Base-by-base conservation (phyloP, 305 asterid species). In the Fraxinus xanthoxyloides region DNA sequence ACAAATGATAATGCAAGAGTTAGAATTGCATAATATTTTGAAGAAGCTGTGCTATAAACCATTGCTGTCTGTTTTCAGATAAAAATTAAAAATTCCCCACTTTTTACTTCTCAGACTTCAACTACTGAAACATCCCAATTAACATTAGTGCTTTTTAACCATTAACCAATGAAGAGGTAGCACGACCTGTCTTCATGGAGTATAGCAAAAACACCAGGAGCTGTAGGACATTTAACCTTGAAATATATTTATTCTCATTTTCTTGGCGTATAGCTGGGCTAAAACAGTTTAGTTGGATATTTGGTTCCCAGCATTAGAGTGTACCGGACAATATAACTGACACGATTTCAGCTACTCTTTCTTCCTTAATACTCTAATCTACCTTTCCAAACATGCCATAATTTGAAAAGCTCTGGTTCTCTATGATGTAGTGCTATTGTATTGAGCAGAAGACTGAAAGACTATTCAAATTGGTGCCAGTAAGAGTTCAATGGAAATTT, bases 321-420 rank as follows among this genome's bases (percentile, higher is more conserved):
- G 15, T 61, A 2, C 26, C 8, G 9, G 28, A 21, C 69, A 4
- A 46, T 46, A 46, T 3, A 43, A 43, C n/a, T 15, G 67, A 56
- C 67, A 56, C 5, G 28, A 56, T 56, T 56, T 56, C 28, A 56
- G 28, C 10, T 56, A 56, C 28, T 5, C 23, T 56, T 56, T 56
- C 65, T 56, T 19, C 67, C 13, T n/a, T 19, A 56, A 56, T 56
- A 19, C 9, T 61, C 5, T 61, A 54, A 54, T 54, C 9, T 5
- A 54, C 24, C 61, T 54, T n/a, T 13, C 63, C 24, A 54, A 21
- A 78, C 81, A 63, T 23, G 72, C 51, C 35, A 21, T 59, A 38
- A 19, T 23, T 28, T 12, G 82, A n/a, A 51, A 85, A 83, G 88
- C 69, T 83, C 80, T 65, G 85, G 87, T 72, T 76, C 76, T 70